Evolutionary conservation across 768 basidiomycete species (phyloP), one percentile per base, ranked within the genome.

Genomic region (Phaeotremella skinneri): DNA sequence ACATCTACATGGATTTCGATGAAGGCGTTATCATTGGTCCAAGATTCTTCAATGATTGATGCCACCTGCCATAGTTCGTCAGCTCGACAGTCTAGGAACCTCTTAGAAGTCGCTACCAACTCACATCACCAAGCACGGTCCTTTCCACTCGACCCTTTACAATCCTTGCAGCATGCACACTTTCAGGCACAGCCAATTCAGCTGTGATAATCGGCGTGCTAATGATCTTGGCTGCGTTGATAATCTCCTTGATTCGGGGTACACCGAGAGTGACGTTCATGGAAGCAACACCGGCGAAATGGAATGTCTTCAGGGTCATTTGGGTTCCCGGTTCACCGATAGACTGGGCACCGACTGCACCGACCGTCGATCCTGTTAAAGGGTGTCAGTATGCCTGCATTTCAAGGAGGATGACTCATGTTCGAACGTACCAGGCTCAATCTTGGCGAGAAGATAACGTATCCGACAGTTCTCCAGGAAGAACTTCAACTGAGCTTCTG

Each of bases 261-360:
- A 98, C 96, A 78, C 96, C 96, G 34, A 98, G 85, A 0, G 96
- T 99, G 63, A 99, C 91, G 79, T 97, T 98, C 96, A 98, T 99
- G 34, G 93, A 94, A 6, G 96, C 96, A 62, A 99, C 94, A 80
- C 96, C 96, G 69, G 96, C 96, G 78, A 98, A 99, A 82, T 99
- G 96, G 85, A 99, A 99, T 56, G 96, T 98, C 79, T 98, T 98
- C 64, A 98, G 78, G 1, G 94, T 98, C 96, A 99, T 99, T 75
- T 99, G 96, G 0, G 96, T 99, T 41, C 94, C 96, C 0, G 96
- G 96, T 78, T 99, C 96, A 70, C 96, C 96, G 64, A 99, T 98
- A 1, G 96, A 98, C 73, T 99, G 96, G 4, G 96, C 96, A 3
- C 94, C 96, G 41, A 99, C 91, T 29, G 96, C 96, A 27, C 96